Base-by-base conservation (phyloP, 2,329 filamentous ascomycete species). In the Neonectria faginata region DNA sequence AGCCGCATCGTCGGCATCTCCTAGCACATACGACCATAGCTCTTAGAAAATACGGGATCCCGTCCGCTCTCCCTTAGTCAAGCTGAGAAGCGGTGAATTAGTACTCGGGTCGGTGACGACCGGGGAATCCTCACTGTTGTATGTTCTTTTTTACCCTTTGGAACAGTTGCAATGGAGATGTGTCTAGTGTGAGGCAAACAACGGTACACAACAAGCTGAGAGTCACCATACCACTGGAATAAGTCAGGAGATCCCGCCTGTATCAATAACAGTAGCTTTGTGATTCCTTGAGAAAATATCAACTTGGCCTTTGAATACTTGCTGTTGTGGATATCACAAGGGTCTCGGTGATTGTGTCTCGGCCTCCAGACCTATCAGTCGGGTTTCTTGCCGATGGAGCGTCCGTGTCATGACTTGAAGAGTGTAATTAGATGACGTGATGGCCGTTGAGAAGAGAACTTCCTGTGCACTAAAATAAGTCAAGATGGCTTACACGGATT, bases 311-410 rank as follows among this genome's bases (percentile, higher is more conserved):
- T 25, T 48, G 22, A 47, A 29, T 22, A 31, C 9, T 11, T n/a
- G 47, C 27, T 7, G 9, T 9, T 5, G 47, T 14, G 47, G 10
- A 5, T 27, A 18, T 20, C 9, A 25, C n/a, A n/a, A 50, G 27
- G 16, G 9, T 33, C 27, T 29, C 11, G 16, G 8, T 16, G 14
- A 41, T 18, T 25, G 25, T 25, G 25, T 44, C 44, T 59, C 61
- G 61, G 56, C 45, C 20, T 51, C 36, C 18, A 50, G 33, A 59
- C 61, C 56, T 62, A 58, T 63, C 50, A 16, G 54, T 55, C 65
- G 65, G 65, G 42, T 41, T 67, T 67, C 65, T 67, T 67, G 29
- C 65, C 65, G 65, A 67, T 41, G 36, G 27, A 20, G 18, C 52
- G 31, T 36, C 58, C 44, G n/a, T 27, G 29, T 10, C 27, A 18